Evolutionary conservation across 495 filamentous ascomycete species (phyloP), one percentile per base, ranked within the genome.

Genomic region (Darksidea phi): DNA sequence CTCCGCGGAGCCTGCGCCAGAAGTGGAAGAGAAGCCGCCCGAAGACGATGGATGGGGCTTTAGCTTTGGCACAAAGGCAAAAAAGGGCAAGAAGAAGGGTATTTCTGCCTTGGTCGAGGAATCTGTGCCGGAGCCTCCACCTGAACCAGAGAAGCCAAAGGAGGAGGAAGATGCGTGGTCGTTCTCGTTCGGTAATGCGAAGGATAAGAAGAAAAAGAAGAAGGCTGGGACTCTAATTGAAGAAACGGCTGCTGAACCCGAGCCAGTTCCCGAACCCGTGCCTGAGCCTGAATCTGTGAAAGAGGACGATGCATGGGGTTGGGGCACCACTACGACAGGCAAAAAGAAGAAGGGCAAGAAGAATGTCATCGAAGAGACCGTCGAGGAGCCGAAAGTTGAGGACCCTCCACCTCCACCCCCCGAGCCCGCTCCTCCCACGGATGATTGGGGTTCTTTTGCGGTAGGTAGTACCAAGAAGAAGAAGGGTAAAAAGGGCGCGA

Each of bases 71-170:
- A 32, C 51, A 11, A 49, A 75, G 47, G 64, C 67, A 24, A 77
- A 75, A 56, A 74, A 74, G 62, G 71, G 72, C 61, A 74, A 71
- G 41, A 75, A 74, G 25, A 68, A 68, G 53, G 49, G 38, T 0
- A 24, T 37, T 1, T 21, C 18, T 5, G 52, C 52, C 18, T 2
- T 60, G 23, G 18, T 54, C 15, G 65, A 67, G 47, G 53, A 67
- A 18, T 17, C 50, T 26, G 37, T 48, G 13, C 48, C 48, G 36
- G 52, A 18, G 0, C 55, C 61, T 25, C 25, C 48, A 5, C 54
- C 42, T 34, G 52, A 60, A 61, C 47, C 56, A 3, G 59, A 60
- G 51, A 57, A 70, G 37, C 18, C 26, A 13, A 58, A 66, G 52
- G 51, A 54, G 38, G 48, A 64, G 18, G 61, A 59, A 32, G 61